Percentiles rank a stretch among this genome's conserved stretches.
Evolutionary conservation across 805 yeast species (phyloP).

Genomic region (Ogataea methanolica): DNA sequence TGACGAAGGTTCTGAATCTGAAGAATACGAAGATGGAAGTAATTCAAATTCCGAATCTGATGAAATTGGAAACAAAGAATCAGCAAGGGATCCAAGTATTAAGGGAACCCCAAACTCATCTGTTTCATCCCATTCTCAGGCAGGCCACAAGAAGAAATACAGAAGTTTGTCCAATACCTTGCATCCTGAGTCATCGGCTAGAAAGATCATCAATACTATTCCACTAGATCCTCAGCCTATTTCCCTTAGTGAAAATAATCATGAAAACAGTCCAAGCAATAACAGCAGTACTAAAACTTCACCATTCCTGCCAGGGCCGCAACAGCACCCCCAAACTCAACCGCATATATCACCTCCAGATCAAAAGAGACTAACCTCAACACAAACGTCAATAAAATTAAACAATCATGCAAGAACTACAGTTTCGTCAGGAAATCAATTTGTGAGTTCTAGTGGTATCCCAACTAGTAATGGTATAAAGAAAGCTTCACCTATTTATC

Average conservation of each 20-base stretch:
- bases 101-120: conserved; percentile 20
- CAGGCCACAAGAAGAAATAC: conserved; percentile 29
- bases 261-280: conserved; percentile 19
- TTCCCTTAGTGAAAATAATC: conserved; percentile 25
- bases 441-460: too few species aligned
- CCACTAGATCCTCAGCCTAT: conserved; percentile 85
- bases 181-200: conserved; percentile 67
- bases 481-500: conserved; percentile 18
- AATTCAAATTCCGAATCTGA: conserved; percentile 22
- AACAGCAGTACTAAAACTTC: conserved; percentile 9
- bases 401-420: too few species aligned
- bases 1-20: conserved; percentile 23
- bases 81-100: conserved; percentile 6
- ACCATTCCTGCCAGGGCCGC: conserved; percentile 3
- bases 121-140: conserved; percentile 14
- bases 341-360: conserved; percentile 15
- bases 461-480: background rate
- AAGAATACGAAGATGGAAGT: conserved; percentile 13
- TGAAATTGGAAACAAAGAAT: conserved; percentile 22
- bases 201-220: conserved; percentile 70
- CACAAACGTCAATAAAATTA: background rate
- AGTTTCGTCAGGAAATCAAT: too few species aligned
- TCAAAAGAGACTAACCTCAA: background rate
- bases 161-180: conserved; percentile 50
- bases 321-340: conserved; percentile 10